A percentile compares a stretch with the other conserved stretches of the same genome.
phyloP scores from a whole-genome alignment of 2,329 filamentous ascomycete species.

The Emmonsia crescens region DNA sequence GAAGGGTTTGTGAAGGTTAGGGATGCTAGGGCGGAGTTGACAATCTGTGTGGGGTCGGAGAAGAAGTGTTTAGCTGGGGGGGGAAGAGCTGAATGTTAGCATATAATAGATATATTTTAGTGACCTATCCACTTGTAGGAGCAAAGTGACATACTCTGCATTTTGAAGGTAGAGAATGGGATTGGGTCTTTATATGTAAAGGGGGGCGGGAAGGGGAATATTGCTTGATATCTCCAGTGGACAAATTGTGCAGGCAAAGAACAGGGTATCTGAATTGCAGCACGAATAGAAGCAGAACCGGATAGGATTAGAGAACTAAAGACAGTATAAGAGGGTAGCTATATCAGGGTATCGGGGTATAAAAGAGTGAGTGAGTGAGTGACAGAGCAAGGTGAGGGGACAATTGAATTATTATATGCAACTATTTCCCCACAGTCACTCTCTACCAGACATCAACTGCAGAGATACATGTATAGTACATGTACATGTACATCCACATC shows the following conservation, averaged over 20 bases:
- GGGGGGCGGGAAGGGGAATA: background rate
- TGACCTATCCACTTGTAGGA: background rate
- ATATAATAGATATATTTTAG: background rate
- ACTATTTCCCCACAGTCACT: too few species aligned
- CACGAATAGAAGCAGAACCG: background rate
- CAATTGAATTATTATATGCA: too few species aligned
- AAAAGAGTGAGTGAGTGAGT: background rate
- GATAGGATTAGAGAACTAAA: background rate
- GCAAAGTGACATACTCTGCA: constrained; percentile 25
- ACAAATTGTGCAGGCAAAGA: background rate
- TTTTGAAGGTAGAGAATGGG: constrained; percentile 12
- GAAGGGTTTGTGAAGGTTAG: constrained; percentile 77
- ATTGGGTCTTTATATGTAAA: constrained; percentile 4
- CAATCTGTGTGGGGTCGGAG: constrained; percentile 68
- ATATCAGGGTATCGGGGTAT: background rate
- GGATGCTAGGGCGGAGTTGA: constrained; percentile 63
- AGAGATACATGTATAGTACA: too few species aligned
- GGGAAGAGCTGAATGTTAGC: constrained; percentile 6
- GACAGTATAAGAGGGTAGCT: background rate
- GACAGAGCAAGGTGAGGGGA: background rate
- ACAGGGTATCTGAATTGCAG: background rate
- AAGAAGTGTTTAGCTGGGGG: constrained; percentile 67
- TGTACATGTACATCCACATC: too few species aligned
- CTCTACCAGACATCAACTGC: too few species aligned
- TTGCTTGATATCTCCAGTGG: background rate